Evolutionary conservation across 2,329 filamentous ascomycete species (phyloP), one percentile per base, ranked within the genome.

Genomic region (Aureobasidium musti): DNA sequence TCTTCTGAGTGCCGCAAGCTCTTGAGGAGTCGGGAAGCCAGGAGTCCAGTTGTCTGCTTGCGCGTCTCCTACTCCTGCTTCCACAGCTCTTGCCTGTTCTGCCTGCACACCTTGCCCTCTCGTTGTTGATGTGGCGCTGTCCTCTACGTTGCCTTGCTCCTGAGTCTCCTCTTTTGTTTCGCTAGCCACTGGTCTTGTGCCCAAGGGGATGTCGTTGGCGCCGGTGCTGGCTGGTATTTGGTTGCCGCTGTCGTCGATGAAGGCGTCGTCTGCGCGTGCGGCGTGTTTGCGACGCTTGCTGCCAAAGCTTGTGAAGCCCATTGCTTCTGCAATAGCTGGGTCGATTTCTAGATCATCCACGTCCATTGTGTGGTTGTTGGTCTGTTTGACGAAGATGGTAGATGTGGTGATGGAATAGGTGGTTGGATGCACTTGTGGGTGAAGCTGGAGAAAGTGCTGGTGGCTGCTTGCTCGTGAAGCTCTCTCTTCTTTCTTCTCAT

Each of bases 251-350:
- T 73, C 75, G 63, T 78, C 77, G 52, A 83, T 76, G 66, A 82
- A 81, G 43, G 83, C 83, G 21, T 80, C 78, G 33, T 81, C 59
- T 26, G 28, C 45, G 45, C 45, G 77, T 21, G 83, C 80, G 72
- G 90, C 87, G 76, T 86, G 89, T 73, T 88, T 88, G 68, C 89
- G 84, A 75, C 89, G 90, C 76, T 90, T 91, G 50, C 82, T 81
- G 70, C 89, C 89, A 73, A 93, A 93, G 67, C 85, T 83, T 10
- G 87, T 84, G 77, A 92, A 92, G 69, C 90, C 90, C 87, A 92
- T 89, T 54, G 85, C 83, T 49, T 85, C 84, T 26, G 87, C 87
- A 75, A 91, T 87, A 63, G 84, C 84, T 49, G 79, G 78, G 57
- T 84, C 81, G 23, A 79, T 73, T n/a, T 80, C 79, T 68, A 79